A percentile compares a stretch with the other conserved stretches of the same genome.
Conservation (phyloP, 768 basidiomycete species). For the Trametes maxima region DNA sequence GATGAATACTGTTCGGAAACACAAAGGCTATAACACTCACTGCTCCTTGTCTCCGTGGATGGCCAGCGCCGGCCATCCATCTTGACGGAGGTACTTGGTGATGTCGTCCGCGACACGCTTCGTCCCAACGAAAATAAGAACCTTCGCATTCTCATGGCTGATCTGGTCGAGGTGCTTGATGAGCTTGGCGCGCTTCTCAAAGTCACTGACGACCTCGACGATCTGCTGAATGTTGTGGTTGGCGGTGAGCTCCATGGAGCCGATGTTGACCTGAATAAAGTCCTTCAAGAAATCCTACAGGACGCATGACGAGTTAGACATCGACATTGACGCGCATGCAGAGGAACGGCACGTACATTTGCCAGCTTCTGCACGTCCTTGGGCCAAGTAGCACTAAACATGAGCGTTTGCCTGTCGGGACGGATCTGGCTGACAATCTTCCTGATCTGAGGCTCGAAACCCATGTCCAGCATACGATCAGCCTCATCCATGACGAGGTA, state of each 20-base stretch:
- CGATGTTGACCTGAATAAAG: constrained; percentile 98
- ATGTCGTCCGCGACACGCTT: constrained; percentile 98
- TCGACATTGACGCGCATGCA: neutral
- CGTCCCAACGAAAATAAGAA: constrained; percentile 97
- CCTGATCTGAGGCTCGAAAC: constrained; percentile 99
- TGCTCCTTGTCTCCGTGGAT: constrained; percentile 99
- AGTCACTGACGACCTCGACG: constrained; percentile 95
- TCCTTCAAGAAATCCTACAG: constrained; percentile 90
- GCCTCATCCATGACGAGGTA: constrained; percentile 99
- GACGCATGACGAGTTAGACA: constrained; percentile 11
- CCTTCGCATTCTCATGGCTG: constrained; percentile 95
- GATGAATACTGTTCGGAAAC: constrained; percentile 1
- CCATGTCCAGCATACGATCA: constrained; percentile 99
- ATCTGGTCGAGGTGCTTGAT: constrained; percentile 98
- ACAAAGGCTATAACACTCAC: constrained; percentile 49
- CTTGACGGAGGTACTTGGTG: constrained; percentile 95
- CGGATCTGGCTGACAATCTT: constrained; percentile 98
- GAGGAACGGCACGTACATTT: constrained; percentile 49
- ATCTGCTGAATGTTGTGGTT: constrained; percentile 98
- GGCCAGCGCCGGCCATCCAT: constrained; percentile 99
- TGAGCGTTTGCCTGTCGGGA: constrained; percentile 96
- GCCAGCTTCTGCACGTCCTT: constrained; percentile 99
- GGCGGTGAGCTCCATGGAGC: constrained; percentile 97
- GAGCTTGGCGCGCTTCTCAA: constrained; percentile 94
- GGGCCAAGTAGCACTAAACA: constrained; percentile 99